Conservation (phyloP, 805 yeast species). For the Lipomyces oligophaga region DNA sequence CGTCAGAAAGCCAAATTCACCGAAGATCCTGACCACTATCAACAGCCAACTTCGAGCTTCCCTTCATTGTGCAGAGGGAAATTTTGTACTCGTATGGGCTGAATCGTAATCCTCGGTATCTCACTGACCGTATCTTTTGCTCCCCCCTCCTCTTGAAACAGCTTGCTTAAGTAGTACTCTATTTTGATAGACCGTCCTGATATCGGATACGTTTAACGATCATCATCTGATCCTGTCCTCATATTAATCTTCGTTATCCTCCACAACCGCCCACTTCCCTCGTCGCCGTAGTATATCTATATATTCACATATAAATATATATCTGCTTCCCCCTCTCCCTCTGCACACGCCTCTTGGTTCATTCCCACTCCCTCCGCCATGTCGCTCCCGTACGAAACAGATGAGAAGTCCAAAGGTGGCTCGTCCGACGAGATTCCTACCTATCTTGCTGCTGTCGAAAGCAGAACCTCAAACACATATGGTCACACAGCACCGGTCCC, state of each 20-base stretch:
- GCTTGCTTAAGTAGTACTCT: no score
- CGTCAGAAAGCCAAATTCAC: no score
- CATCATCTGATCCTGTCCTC: background rate
- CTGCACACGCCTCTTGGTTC: slow-evolving; percentile 1
- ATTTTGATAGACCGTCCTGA: no score
- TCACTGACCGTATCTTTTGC: no score
- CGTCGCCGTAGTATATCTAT: no score
- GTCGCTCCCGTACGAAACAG: slow-evolving; percentile 1
- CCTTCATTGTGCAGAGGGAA: no score
- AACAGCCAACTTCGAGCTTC: no score
- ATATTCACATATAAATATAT: no score
- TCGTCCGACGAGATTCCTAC: slow-evolving; percentile 10
- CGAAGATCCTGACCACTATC: no score
- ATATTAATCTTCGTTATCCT: background rate
- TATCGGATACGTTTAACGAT: background rate
- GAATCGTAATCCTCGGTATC: no score
- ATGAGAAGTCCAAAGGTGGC: slow-evolving; percentile 4
- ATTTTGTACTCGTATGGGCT: no score
- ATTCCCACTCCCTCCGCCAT: background rate
- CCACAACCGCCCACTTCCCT: background rate
- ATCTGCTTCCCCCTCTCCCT: slow-evolving; percentile 3
- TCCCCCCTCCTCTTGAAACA: no score
- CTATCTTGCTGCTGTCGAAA: slow-evolving; percentile 6
- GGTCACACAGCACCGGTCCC: slow-evolving; percentile 12
- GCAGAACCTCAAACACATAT: slow-evolving; percentile 6